phyloP scores from a whole-genome alignment of 1,284 basidiomycete genomes.

The Nidula niveotomentosa region DNA sequence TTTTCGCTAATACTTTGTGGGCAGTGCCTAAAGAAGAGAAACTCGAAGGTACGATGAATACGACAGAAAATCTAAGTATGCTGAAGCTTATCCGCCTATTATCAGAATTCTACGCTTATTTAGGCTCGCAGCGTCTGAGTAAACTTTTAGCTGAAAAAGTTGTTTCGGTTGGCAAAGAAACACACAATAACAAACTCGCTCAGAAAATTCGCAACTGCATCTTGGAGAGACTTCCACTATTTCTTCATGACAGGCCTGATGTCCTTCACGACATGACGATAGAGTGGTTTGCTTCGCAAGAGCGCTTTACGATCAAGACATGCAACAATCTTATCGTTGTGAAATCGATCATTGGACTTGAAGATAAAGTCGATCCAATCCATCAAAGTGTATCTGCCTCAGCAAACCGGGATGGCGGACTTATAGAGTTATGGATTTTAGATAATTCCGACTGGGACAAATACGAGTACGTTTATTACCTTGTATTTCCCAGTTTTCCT shows the following conservation, averaged over 20 bases:
- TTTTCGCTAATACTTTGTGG: neutral
- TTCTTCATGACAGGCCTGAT: too few relatives aligned
- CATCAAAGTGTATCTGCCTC: too few relatives aligned
- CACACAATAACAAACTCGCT: neutral
- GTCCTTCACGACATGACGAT: too few relatives aligned
- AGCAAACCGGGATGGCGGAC: neutral
- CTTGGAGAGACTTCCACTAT: too few relatives aligned
- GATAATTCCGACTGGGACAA: neutral
- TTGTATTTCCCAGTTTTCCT: neutral
- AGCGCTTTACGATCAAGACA: too few relatives aligned
- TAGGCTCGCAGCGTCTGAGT: neutral
- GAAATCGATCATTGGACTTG: too few relatives aligned
- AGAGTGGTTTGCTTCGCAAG: too few relatives aligned
- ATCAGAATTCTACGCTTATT: neutral
- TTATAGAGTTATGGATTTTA: neutral
- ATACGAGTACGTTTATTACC: neutral
- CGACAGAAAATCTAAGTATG: too few relatives aligned
- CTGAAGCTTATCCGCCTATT: too few relatives aligned
- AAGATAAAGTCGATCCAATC: too few relatives aligned
- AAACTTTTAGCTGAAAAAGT: neutral
- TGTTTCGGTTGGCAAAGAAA: neutral
- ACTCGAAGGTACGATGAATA: neutral
- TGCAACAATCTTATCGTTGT: too few relatives aligned
- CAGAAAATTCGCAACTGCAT: too few relatives aligned
- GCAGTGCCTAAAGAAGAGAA: neutral